Evolutionary conservation across 2,329 filamentous ascomycete genomes (phyloP).

Genomic region (Pseudogymnoascus sp.): DNA sequence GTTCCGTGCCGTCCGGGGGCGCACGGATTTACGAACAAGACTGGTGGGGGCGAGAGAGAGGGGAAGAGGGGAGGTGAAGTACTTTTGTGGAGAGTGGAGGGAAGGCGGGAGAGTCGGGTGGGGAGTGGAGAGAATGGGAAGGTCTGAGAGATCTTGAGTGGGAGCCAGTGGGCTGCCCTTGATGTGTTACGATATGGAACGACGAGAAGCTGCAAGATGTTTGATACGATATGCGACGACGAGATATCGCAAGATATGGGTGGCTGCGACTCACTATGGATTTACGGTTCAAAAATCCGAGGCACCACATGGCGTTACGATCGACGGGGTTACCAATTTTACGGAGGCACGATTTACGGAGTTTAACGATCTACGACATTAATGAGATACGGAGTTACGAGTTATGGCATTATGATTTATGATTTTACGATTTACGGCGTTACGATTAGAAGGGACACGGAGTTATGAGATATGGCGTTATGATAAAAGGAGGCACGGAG

Average conservation of each 20-base stretch:
- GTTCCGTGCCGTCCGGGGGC: constrained; percentile 62
- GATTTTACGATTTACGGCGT: constrained; percentile 7
- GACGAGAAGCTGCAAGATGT: background rate
- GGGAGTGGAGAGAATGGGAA: constrained; percentile 26
- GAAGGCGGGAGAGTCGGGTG: constrained; percentile 22
- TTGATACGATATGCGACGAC: constrained; percentile 11
- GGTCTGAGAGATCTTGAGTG: constrained; percentile 3
- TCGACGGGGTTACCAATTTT: constrained; percentile 11
- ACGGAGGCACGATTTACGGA: background rate
- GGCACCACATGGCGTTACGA: constrained; percentile 15
- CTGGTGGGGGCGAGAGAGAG: constrained; percentile 36
- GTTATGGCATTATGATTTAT: constrained; percentile 11
- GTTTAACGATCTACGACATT: constrained; percentile 12
- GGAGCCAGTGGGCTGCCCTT: background rate
- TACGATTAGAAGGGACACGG: background rate
- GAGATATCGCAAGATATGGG: constrained; percentile 11
- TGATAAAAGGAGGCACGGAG: background rate
- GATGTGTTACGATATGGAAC: constrained; percentile 1
- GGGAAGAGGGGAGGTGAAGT: constrained; percentile 16
- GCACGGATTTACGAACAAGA: constrained; percentile 59
- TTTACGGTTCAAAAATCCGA: background rate
- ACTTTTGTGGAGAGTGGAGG: constrained; percentile 24
- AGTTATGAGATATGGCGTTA: background rate
- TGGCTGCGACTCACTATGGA: constrained; percentile 7
- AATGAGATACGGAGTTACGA: constrained; percentile 13